Conservation (phyloP, 2,329 filamentous ascomycete genomes). For the Cryphonectria japonica region DNA sequence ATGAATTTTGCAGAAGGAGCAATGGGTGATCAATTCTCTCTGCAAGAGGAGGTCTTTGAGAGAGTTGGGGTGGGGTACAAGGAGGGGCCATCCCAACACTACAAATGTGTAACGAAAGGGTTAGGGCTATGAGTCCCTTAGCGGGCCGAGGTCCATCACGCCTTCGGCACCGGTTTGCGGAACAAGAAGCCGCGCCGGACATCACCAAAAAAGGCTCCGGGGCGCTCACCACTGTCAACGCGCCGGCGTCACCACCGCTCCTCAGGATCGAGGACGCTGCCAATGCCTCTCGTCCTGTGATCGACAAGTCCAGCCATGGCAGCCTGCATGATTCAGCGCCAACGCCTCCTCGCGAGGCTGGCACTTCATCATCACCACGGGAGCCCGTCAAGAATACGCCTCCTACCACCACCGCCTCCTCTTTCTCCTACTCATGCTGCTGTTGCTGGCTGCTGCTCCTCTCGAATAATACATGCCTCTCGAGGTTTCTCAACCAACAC, state of each 20-base stretch:
- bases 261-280: background rate
- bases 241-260: background rate
- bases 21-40: background rate
- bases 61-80: rapidly evolving
- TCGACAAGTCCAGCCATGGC: constrained; percentile 3
- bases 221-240: background rate
- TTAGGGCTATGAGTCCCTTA: background rate
- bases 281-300: background rate
- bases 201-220: background rate
- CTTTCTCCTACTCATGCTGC: background rate
- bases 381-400: background rate
- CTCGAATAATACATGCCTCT: background rate
- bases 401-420: background rate
- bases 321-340: background rate
- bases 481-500: background rate
- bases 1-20: background rate
- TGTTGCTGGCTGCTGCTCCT: background rate
- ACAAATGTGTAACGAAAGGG: too few relatives aligned
- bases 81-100: too few relatives aligned
- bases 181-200: background rate
- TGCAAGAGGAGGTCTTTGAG: background rate
- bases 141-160: background rate
- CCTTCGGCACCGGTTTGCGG: background rate
- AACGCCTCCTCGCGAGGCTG: background rate
- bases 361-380: background rate